Evolutionary conservation across 2,329 filamentous ascomycete species (phyloP).

Genomic region (Stachybotrys chartarum): DNA sequence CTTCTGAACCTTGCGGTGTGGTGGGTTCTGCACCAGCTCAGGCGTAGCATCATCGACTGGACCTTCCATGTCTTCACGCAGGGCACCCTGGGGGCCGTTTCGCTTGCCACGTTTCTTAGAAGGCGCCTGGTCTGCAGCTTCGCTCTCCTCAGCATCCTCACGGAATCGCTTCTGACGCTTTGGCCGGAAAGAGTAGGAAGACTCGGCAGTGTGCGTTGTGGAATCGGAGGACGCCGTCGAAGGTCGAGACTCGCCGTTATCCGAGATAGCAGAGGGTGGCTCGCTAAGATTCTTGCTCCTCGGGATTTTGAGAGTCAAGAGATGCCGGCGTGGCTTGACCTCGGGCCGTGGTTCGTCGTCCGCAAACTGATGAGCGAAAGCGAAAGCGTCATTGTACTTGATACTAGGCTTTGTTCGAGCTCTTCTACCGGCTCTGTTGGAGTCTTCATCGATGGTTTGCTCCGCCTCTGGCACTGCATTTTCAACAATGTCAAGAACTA

Average conservation of each 20-base stretch:
- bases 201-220: slow-evolving; percentile 40
- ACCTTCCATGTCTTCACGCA: slow-evolving; percentile 3
- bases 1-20: slow-evolving; percentile 26
- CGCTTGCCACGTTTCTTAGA: slow-evolving; percentile 30
- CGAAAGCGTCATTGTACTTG: slow-evolving; percentile 20
- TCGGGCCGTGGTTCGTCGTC: slow-evolving; percentile 18
- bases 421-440: slow-evolving; percentile 15
- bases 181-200: slow-evolving; percentile 45
- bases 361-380: slow-evolving; percentile 12
- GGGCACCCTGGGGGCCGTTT: slow-evolving; percentile 6
- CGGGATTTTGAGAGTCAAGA: slow-evolving; percentile 32
- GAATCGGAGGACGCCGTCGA: slow-evolving; percentile 46
- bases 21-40: slow-evolving; percentile 11
- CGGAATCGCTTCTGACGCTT: slow-evolving; percentile 49
- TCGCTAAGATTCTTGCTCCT: slow-evolving; percentile 31
- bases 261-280: slow-evolving; percentile 25
- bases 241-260: slow-evolving; percentile 42
- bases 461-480: slow-evolving; percentile 11
- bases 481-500: slow-evolving; percentile 14
- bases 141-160: slow-evolving; percentile 37
- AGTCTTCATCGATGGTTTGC: slow-evolving; percentile 8
- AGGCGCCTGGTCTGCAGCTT: slow-evolving; percentile 26
- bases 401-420: slow-evolving; percentile 15
- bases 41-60: slow-evolving; percentile 10
- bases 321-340: slow-evolving; percentile 20